Base-by-base conservation (phyloP, 2,329 filamentous ascomycete species). In the Monilinia fructigena region DNA sequence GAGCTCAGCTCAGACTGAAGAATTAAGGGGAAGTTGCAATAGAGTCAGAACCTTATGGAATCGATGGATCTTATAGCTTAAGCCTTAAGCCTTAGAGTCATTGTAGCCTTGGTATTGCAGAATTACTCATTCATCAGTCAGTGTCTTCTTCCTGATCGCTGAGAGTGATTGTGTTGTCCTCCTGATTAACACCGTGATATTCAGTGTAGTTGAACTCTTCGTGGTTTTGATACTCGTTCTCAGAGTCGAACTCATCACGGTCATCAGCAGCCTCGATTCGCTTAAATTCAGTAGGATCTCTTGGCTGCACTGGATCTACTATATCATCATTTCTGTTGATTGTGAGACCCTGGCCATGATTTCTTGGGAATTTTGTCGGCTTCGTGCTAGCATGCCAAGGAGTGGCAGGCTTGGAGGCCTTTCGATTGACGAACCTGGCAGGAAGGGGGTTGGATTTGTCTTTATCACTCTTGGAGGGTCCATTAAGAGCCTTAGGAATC, bases 361-460 rank as follows among this genome's bases (percentile, higher is more conserved):
- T 60, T 42, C 40, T 42, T 5, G 40, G 40, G 40, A 42, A 42
- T 16, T 42, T 42, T 16, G 40, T 16, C 4, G 12, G 40, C 12
- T 42, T 42, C 1, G 1, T 42, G 16, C 40, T 6, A 47, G 7
- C 45, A 20, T 47, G 20, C 45, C 18, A 8, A 47, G 18, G 5
- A 7, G 45, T 8, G 20, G 16, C 45, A 8, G 18, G 18, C 45
- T 47, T 47, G 45, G 40, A 42, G 40, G 40, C 12, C 5, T 16
- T 42, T 42, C 45, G 45, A 47, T 40, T 66, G 59, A 40, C 55
- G 20, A 42, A 26, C 55, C 66, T 70, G n/a, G 63, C 54, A 20
- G 67, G 64, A 55, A 67, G 69, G 45, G 42, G 42, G 20, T 48
- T 23, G 7, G 45, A 2, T 26, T 48, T 35, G 26, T 35, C 28